These are phyloP conservation scores for Rauvolfia tetraphylla DNA, from an alignment of 257 asterid species.

Conservation along the genomic window DNA sequence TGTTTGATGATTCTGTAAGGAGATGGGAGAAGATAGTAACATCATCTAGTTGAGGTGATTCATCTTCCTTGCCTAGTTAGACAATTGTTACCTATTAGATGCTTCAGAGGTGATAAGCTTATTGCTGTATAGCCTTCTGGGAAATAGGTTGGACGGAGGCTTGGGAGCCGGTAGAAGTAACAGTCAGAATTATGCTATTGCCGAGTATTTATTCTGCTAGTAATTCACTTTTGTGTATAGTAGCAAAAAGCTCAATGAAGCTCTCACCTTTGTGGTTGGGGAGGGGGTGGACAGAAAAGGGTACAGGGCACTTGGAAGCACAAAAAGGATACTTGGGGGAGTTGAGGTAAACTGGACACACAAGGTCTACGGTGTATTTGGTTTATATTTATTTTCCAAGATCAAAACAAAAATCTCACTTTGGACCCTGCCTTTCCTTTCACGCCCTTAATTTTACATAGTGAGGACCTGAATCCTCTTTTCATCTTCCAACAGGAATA, in stretches of 20 bases:
- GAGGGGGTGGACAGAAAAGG: neutral
- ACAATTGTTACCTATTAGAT: neutral
- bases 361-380: too few species aligned
- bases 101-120: neutral
- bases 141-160: neutral
- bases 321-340: neutral
- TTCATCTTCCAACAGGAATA: neutral
- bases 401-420: too few species aligned
- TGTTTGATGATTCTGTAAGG: neutral
- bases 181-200: neutral
- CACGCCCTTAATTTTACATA: too few species aligned
- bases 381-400: too few species aligned
- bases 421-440: too few species aligned
- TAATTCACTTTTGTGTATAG: neutral
- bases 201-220: neutral
- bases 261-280: neutral
- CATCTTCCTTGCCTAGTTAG: neutral
- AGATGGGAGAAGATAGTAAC: neutral
- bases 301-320: too few species aligned
- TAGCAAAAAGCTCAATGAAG: neutral
- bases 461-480: too few species aligned
- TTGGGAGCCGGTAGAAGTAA: neutral
- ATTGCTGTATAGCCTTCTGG: neutral
- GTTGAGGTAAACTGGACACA: too few species aligned
- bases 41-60: neutral